Evolutionary conservation across 129 eudicot genomes (phyloP).

Genomic region (Pulicaria dysenterica): DNA sequence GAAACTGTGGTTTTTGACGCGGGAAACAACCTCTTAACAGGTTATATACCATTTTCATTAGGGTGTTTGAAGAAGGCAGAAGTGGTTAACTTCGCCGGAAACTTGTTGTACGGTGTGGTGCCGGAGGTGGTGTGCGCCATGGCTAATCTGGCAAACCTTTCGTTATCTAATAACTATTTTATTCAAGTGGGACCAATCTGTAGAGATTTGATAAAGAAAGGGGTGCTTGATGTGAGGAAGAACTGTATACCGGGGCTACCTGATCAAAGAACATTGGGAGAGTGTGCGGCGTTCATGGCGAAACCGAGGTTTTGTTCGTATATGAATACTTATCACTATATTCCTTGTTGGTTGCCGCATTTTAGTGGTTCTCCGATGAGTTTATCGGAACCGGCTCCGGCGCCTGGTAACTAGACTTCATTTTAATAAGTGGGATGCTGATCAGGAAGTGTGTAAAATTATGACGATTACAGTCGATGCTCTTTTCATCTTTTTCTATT

Average conservation of each 20-base stretch:
- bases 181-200: conserved; percentile 62
- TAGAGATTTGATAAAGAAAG: conserved; percentile 52
- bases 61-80: conserved; percentile 69
- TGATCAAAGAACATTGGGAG: conserved; percentile 45
- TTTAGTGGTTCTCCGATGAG: conserved; percentile 39
- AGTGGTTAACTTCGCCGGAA: conserved; percentile 61
- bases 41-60: conserved; percentile 68
- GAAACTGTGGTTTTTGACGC: conserved; percentile 73
- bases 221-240: conserved; percentile 62
- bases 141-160: conserved; percentile 55
- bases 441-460: too few species aligned
- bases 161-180: conserved; percentile 67
- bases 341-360: conserved; percentile 73
- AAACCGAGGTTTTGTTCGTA: conserved; percentile 57
- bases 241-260: conserved; percentile 71
- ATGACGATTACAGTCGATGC: too few species aligned
- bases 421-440: too few species aligned
- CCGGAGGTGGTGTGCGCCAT: conserved; percentile 86
- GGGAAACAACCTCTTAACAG: conserved; percentile 60
- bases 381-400: conserved; percentile 52
- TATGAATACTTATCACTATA: conserved; percentile 31
- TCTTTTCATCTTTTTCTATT: too few species aligned
- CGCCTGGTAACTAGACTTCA: conserved; percentile 22
- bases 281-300: conserved; percentile 59
- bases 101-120: conserved; percentile 60